Base-by-base conservation (phyloP, 352 stramenopile species). In the Aphanomyces invadans region DNA sequence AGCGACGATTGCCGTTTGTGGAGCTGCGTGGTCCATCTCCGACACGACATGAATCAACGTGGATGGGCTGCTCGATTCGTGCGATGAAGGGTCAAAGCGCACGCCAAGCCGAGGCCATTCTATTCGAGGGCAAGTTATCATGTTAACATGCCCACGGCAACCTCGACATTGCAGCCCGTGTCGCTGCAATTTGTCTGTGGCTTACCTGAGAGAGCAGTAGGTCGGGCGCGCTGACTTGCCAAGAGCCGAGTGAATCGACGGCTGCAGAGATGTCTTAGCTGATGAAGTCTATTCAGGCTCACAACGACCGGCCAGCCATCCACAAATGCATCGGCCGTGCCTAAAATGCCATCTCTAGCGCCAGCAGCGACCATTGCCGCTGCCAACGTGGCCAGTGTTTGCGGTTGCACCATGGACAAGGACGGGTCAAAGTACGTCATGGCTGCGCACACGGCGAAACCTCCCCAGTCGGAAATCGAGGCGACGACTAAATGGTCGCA, bases 221-320 rank as follows among this genome's bases (percentile, higher is more conserved):
- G 15, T 42, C n/a, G n/a, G n/a, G n/a, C n/a, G n/a, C n/a, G n/a
- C 4, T 52, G 44, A 19, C 21, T 25, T 5, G 19, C 49, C 12
- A 57, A 21, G 29, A 57, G 49, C 12, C 49, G 49, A 1, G 12
- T 17, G 12, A 10, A 32, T 0, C 49, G 25, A 19, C 19, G 49
- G 25, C 25, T 4, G 11, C 25, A 11, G 21, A 57, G 49, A 33
- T 57, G 25, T 10, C 11, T 19, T 19, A 57, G 25, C 23, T 21
- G 29, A 38, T 57, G 29, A 9, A 57, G 29, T n/a, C 49, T n/a
- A 57, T 57, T 57, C 49, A 57, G 36, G n/a, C 49, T 57, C 49
- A 57, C 49, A 32, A 32, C 23, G 0, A 57, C 11, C 21, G 49
- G 49, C 17, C 15, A 57, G 19, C 49, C 49, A 57, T 57, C 49